A percentile compares a stretch with the other conserved stretches of the same genome.
Conservation (phyloP, 2,329 filamentous ascomycete genomes). For the Claviceps arundinis region DNA sequence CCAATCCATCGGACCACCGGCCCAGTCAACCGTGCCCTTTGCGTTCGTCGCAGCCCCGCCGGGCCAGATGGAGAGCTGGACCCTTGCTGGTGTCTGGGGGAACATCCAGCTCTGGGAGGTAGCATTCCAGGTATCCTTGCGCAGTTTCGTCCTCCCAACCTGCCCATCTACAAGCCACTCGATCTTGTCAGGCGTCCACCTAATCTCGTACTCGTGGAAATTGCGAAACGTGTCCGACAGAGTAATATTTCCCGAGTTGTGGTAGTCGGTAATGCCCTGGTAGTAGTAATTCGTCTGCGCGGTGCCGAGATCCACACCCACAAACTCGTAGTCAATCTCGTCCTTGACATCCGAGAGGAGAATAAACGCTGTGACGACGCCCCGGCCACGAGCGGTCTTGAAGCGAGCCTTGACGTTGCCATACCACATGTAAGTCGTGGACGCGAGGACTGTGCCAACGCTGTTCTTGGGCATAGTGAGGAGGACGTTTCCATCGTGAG, state of each 20-base stretch:
- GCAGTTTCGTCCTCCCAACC: conserved; percentile 59
- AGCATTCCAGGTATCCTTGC: conserved; percentile 72
- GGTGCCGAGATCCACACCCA: conserved; percentile 62
- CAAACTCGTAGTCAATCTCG: conserved; percentile 94
- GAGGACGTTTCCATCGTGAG: conserved; percentile 56
- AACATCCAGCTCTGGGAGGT: conserved; percentile 72
- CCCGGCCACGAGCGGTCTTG: conserved; percentile 70
- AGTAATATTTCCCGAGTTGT: conserved; percentile 60
- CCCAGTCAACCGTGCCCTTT: conserved; percentile 79
- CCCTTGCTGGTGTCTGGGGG: conserved; percentile 80
- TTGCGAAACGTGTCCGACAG: conserved; percentile 59
- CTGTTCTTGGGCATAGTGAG: conserved; percentile 82
- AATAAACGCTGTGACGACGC: conserved; percentile 97
- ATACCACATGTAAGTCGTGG: conserved; percentile 90
- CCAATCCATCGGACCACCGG: conserved; percentile 86
- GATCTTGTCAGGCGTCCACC: conserved; percentile 79
- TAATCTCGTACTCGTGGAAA: conserved; percentile 82
- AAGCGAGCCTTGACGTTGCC: conserved; percentile 78
- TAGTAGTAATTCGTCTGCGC: conserved; percentile 96
- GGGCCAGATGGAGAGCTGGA: conserved; percentile 94
- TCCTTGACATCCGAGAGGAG: conserved; percentile 92
- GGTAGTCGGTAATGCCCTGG: conserved; percentile 80
- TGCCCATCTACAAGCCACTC: conserved; percentile 80
- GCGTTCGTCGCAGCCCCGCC: conserved; percentile 70
- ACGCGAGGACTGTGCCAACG: conserved; percentile 74